These are phyloP conservation scores for Copromyces sp. DNA, from an alignment of 495 filamentous ascomycete genomes.

Conservation along the genomic window DNA sequence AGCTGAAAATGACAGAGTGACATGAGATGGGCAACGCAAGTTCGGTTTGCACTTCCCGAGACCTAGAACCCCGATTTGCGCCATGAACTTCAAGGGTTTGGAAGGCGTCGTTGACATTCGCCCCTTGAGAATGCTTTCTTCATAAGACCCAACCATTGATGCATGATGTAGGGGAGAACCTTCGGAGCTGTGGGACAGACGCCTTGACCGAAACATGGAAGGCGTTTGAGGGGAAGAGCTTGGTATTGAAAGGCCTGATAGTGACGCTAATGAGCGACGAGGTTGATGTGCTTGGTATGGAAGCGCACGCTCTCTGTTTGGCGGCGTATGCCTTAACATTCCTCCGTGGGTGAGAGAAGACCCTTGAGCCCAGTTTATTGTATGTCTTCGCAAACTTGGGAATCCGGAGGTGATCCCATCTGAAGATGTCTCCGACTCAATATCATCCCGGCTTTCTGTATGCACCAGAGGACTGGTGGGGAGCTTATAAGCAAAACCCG, in stretches of 20 bases:
- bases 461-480: constrained; percentile 90
- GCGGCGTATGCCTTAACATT: constrained; percentile 22
- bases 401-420: constrained; percentile 30
- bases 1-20: constrained; percentile 86
- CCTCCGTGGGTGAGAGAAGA: constrained; percentile 17
- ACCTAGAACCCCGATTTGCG: constrained; percentile 90
- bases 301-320: constrained; percentile 44
- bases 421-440: constrained; percentile 49
- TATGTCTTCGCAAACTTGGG: constrained; percentile 28
- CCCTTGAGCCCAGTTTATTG: constrained; percentile 25
- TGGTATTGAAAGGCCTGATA: constrained; percentile 43
- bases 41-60: constrained; percentile 81
- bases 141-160: constrained; percentile 94
- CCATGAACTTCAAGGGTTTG: constrained; percentile 84
- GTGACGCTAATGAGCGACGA: constrained; percentile 59
- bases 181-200: constrained; percentile 68
- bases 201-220: constrained; percentile 44
- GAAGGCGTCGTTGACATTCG: constrained; percentile 97
- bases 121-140: constrained; percentile 89
- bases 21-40: constrained; percentile 80
- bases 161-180: constrained; percentile 71
- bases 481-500: constrained; percentile 73
- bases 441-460: constrained; percentile 77
- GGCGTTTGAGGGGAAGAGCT: constrained; percentile 52
- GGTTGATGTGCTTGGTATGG: constrained; percentile 63